phyloP scores from a whole-genome alignment of 2,329 filamentous ascomycete species.

The Claviceps paspali region DNA sequence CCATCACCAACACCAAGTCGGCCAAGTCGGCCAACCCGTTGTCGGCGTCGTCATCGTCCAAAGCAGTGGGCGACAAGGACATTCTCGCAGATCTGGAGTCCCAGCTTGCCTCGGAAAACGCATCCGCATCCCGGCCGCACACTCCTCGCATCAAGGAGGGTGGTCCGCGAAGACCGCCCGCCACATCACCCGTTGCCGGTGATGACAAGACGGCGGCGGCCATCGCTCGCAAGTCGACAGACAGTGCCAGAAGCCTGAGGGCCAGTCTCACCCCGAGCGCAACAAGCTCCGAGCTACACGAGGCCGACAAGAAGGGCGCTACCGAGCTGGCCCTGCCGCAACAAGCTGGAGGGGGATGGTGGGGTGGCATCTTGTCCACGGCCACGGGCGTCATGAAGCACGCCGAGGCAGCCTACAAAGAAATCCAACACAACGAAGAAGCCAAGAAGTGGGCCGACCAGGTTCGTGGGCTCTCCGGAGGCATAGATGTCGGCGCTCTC shows the following conservation, averaged over 20 bases:
- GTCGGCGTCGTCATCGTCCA: slow-evolving; percentile 27
- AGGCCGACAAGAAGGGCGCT: slow-evolving; percentile 36
- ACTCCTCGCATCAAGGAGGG: slow-evolving; percentile 59
- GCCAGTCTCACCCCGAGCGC: slow-evolving; percentile 56
- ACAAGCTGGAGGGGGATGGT: slow-evolving; percentile 57
- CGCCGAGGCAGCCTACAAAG: slow-evolving; percentile 82
- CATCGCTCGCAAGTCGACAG: slow-evolving; percentile 53
- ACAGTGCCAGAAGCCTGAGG: slow-evolving; percentile 58
- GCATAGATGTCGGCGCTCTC: slow-evolving; percentile 59
- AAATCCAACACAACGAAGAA: slow-evolving; percentile 92
- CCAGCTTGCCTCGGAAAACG: slow-evolving; percentile 53
- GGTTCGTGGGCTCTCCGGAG: slow-evolving; percentile 46
- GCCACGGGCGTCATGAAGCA: slow-evolving; percentile 80
- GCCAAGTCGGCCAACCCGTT: slow-evolving; percentile 33
- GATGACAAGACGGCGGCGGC: slow-evolving; percentile 43
- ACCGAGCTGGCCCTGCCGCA: slow-evolving; percentile 26
- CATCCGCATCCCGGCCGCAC: slow-evolving; percentile 57
- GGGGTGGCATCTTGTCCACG: slow-evolving; percentile 72
- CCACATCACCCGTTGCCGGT: slow-evolving; percentile 39
- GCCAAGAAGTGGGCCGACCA: slow-evolving; percentile 94
- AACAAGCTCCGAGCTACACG: slow-evolving; percentile 45
- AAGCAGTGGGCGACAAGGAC: slow-evolving; percentile 46
- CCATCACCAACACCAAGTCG: slow-evolving; percentile 22
- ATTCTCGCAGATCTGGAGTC: slow-evolving; percentile 73
- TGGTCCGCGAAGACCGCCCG: slow-evolving; percentile 27